Percentiles rank a stretch among this genome's conserved stretches.
Evolutionary conservation across 2,329 filamentous ascomycete species (phyloP).

Genomic region (Beauveria scarabaeidicola): DNA sequence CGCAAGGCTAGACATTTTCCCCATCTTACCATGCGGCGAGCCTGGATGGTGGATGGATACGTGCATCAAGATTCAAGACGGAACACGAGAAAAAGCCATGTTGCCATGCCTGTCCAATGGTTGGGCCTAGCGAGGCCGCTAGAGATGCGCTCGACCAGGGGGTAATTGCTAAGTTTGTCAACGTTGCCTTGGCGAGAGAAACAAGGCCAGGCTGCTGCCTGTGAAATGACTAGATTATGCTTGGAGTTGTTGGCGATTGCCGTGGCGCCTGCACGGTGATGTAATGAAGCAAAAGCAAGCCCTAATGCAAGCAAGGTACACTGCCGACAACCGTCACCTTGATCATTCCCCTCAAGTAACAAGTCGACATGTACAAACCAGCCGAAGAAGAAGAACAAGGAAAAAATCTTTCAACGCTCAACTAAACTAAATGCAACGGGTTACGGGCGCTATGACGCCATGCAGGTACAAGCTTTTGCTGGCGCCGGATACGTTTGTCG

Average conservation of each 20-base stretch:
- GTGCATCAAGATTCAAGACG: background rate
- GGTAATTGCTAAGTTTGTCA: background rate
- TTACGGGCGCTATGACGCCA: background rate
- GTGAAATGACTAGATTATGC: background rate
- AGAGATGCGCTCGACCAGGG: background rate
- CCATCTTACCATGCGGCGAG: background rate
- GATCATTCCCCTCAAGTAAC: background rate
- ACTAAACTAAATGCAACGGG: constrained; percentile 4
- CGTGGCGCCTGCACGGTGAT: background rate
- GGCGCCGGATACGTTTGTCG: background rate
- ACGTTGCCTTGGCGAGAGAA: background rate
- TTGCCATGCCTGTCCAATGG: background rate
- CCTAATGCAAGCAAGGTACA: background rate
- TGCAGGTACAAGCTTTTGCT: constrained; percentile 1
- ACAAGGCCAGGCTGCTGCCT: background rate
- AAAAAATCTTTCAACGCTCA: background rate
- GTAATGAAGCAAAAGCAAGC: background rate
- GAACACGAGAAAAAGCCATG: constrained; percentile 1
- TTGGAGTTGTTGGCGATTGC: background rate
- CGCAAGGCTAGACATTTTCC: background rate
- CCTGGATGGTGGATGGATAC: background rate
- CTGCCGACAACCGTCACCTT: background rate
- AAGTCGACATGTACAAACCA: background rate
- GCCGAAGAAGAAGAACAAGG: background rate
- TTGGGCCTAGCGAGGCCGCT: background rate